Percentiles rank a stretch among this genome's conserved stretches.
Conservation (phyloP, 176 grass and related monocot genomes). For the Poa annua region DNA sequence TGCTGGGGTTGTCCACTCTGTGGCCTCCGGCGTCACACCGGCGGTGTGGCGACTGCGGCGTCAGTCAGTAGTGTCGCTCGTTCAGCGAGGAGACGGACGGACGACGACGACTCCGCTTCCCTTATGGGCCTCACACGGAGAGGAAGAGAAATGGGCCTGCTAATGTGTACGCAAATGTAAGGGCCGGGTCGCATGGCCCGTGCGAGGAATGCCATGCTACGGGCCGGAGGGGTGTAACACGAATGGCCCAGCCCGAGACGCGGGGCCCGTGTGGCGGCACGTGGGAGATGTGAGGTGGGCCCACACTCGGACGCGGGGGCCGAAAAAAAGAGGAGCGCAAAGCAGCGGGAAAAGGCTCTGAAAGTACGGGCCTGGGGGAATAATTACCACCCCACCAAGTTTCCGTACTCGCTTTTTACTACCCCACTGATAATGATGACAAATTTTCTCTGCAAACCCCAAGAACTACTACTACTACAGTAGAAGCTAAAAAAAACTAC, state of each 20-base stretch:
- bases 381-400: slow-evolving; percentile 32
- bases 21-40: neutral
- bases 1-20: neutral
- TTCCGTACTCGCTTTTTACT: slow-evolving; percentile 22
- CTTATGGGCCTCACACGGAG: neutral
- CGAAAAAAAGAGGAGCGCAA: slow-evolving; percentile 38
- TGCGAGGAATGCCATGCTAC: no score
- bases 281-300: neutral
- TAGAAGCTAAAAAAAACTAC: no score
- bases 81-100: neutral
- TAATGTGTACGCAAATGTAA: no score
- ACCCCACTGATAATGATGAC: slow-evolving; percentile 13
- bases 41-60: neutral
- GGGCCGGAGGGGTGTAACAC: neutral
- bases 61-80: neutral
- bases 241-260: neutral
- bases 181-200: no score
- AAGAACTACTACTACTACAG: no score
- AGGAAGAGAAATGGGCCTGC: neutral
- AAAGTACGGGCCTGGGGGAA: slow-evolving; percentile 56
- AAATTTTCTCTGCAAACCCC: neutral
- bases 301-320: neutral
- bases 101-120: neutral
- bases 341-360: slow-evolving; percentile 49
- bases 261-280: neutral